These are phyloP conservation scores for Immersiporthe knoxdaviesiana DNA, from an alignment of 2,329 filamentous ascomycete species.

Conservation along the genomic window DNA sequence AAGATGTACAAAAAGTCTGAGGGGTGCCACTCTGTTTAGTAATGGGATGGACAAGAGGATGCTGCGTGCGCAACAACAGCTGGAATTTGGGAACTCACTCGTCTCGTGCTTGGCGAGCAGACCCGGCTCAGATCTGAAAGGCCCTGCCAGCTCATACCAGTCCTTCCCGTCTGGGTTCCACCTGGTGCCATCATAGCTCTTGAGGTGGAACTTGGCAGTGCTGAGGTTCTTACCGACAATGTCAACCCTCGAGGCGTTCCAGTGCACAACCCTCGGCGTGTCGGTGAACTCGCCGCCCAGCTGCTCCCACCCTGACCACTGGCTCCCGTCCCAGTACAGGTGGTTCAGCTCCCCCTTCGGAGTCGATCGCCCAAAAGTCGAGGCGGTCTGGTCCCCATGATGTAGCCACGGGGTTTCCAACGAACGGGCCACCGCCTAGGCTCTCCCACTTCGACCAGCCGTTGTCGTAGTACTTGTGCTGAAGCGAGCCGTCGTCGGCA, in stretches of 20 bases:
- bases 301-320: slow-evolving; percentile 9
- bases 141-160: slow-evolving; percentile 5
- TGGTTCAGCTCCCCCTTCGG: slow-evolving; percentile 10
- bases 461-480: neutral
- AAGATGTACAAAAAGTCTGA: slow-evolving; percentile 14
- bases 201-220: slow-evolving; percentile 1
- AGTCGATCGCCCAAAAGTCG: slow-evolving; percentile 7
- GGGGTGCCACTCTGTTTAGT: neutral
- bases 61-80: neutral
- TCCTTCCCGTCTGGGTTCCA: slow-evolving; percentile 9
- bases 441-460: slow-evolving; percentile 4
- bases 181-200: slow-evolving; percentile 12
- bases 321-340: slow-evolving; percentile 13
- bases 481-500: neutral
- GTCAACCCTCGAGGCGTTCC: neutral
- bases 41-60: neutral
- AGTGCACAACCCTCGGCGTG: neutral
- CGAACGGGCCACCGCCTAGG: slow-evolving; percentile 11
- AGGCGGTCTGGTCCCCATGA: slow-evolving; percentile 5
- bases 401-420: slow-evolving; percentile 6
- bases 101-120: neutral
- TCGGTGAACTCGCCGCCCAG: slow-evolving; percentile 7
- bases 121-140: slow-evolving; percentile 7
- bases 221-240: slow-evolving; percentile 4
- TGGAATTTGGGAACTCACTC: neutral